A percentile compares a stretch with the other conserved stretches of the same genome.
These are phyloP conservation scores for Annulohypoxylon nitens DNA, from an alignment of 495 filamentous ascomycete genomes.

Conservation along the genomic window DNA sequence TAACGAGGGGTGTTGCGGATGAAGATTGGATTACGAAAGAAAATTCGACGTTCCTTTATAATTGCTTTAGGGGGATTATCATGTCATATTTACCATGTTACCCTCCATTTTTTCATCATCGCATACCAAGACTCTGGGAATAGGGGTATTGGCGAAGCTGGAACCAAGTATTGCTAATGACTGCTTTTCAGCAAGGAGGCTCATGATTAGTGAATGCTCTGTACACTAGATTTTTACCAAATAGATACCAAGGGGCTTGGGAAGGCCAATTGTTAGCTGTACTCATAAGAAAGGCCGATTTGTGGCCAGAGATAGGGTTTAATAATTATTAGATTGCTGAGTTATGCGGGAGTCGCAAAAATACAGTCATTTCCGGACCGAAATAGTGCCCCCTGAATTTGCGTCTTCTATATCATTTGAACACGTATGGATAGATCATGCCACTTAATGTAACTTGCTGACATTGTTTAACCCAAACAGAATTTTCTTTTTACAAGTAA, in stretches of 20 bases:
- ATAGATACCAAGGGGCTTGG: constrained; percentile 46
- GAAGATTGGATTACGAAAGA: constrained; percentile 39
- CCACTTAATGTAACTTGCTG: not conserved
- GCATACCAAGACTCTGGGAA: constrained; percentile 16
- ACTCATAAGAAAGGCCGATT: constrained; percentile 13
- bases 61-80: constrained; percentile 17
- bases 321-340: constrained; percentile 30
- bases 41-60: constrained; percentile 40
- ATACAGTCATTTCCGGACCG: constrained; percentile 25
- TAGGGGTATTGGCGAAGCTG: constrained; percentile 12
- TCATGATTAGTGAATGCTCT: constrained; percentile 36
- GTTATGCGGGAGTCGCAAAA: constrained; percentile 14
- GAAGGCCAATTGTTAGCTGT: constrained; percentile 14
- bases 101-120: constrained; percentile 17
- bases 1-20: not conserved
- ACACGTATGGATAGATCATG: constrained; percentile 4
- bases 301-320: constrained; percentile 14
- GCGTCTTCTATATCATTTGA: not conserved
- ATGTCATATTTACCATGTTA: constrained; percentile 14
- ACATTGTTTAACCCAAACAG: not conserved
- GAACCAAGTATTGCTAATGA: constrained; percentile 34
- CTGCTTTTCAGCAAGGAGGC: constrained; percentile 34
- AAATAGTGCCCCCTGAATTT: not conserved
- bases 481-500: not conserved
- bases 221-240: constrained; percentile 44